phyloP scores from a whole-genome alignment of 192 early-diverging fungal species.

The Coemansia sp. region DNA sequence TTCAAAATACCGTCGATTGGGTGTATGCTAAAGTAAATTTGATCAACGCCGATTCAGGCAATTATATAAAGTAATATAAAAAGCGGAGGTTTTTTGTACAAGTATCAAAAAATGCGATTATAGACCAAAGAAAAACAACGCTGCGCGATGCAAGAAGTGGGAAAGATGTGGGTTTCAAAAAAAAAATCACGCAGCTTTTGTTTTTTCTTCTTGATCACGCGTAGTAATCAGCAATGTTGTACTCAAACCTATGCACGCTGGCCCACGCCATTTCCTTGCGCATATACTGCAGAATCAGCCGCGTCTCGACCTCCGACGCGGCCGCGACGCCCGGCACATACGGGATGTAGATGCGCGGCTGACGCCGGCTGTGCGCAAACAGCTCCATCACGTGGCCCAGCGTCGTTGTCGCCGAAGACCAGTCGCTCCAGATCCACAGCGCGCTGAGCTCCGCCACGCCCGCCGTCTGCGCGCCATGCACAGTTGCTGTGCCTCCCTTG shows the following conservation, averaged over 20 bases:
- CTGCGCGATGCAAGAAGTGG: background rate
- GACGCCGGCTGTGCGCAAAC: conserved; percentile 33
- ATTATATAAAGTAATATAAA: no score
- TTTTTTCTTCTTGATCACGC: background rate
- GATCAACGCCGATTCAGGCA: background rate
- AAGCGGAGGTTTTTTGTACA: no score
- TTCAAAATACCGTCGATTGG: background rate
- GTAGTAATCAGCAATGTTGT: conserved; percentile 41
- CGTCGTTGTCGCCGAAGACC: conserved; percentile 47
- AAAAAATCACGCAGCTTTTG: background rate
- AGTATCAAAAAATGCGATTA: no score
- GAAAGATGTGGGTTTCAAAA: background rate
- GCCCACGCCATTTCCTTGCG: conserved; percentile 46
- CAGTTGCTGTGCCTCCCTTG: conserved; percentile 20
- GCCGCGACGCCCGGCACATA: conserved; percentile 41
- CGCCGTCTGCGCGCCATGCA: conserved; percentile 6
- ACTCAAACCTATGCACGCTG: conserved; percentile 48
- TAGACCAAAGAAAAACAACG: no score
- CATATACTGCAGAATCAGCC: conserved; percentile 50
- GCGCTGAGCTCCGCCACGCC: conserved; percentile 37
- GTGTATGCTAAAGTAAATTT: background rate
- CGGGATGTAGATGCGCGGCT: conserved; percentile 46
- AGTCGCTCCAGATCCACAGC: conserved; percentile 53
- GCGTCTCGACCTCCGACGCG: conserved; percentile 46
- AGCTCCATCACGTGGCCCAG: conserved; percentile 42